These are phyloP conservation scores for Bruguiera sexangula DNA, from an alignment of 345 rosid species.

Conservation along the genomic window DNA sequence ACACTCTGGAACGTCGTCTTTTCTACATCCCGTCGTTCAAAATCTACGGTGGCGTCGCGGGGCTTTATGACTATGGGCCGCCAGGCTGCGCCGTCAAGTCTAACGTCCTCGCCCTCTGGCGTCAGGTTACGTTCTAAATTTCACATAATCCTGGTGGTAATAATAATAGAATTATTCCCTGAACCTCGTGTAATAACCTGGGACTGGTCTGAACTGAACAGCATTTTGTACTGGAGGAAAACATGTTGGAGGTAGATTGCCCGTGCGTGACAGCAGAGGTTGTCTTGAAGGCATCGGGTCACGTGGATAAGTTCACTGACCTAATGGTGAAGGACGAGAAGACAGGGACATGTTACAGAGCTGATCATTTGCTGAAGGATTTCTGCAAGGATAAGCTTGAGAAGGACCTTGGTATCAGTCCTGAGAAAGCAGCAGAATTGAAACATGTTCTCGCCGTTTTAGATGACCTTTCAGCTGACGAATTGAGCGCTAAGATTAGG, in stretches of 20 bases:
- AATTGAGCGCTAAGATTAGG: slow-evolving; percentile 71
- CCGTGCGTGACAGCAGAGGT: slow-evolving; percentile 94
- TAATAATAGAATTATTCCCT: background rate
- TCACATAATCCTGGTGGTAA: background rate
- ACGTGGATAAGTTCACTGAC: slow-evolving; percentile 95
- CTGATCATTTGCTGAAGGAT: slow-evolving; percentile 90
- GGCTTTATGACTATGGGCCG: slow-evolving; percentile 78
- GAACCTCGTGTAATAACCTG: background rate
- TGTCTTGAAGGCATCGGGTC: slow-evolving; percentile 94
- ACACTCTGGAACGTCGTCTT: slow-evolving; percentile 74
- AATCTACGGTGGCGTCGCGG: slow-evolving; percentile 82
- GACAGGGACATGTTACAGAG: slow-evolving; percentile 78
- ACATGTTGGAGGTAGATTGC: slow-evolving; percentile 86
- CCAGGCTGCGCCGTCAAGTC: slow-evolving; percentile 82
- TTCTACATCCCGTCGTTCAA: slow-evolving; percentile 76
- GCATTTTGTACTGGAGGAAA: slow-evolving; percentile 81
- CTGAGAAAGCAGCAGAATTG: slow-evolving; percentile 76
- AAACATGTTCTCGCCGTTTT: slow-evolving; percentile 73
- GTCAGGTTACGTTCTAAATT: slow-evolving; percentile 41
- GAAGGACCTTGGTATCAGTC: slow-evolving; percentile 61
- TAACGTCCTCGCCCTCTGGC: slow-evolving; percentile 78
- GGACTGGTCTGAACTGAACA: slow-evolving; percentile 11
- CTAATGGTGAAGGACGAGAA: slow-evolving; percentile 95
- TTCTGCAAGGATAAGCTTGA: slow-evolving; percentile 78
- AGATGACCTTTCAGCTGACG: slow-evolving; percentile 74